phyloP scores from a whole-genome alignment of 208 protist genomes.

The Lotmaria passim region DNA sequence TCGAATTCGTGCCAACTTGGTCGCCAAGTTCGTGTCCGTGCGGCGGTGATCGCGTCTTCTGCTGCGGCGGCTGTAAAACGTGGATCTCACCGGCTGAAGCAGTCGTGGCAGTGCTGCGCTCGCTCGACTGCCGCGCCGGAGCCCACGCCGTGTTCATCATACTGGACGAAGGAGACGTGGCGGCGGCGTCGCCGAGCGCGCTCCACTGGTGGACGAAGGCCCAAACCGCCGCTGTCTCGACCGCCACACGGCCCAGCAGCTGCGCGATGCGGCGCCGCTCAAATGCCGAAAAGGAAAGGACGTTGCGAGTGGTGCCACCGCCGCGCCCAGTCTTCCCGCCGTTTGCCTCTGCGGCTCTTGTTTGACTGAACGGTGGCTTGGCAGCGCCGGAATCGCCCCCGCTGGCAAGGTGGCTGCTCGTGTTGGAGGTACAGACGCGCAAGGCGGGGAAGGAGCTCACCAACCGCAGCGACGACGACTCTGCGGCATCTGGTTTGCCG shows the following conservation, averaged over 20 bases:
- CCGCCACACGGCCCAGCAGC: slow-evolving; percentile 59
- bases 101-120: slow-evolving; percentile 11
- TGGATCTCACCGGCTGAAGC: not conserved
- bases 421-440: no score
- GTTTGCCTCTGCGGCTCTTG: no score
- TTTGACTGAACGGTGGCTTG: no score
- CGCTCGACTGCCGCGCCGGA: slow-evolving; percentile 15
- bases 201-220: slow-evolving; percentile 27
- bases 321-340: not conserved
- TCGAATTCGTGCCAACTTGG: not conserved
- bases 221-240: slow-evolving; percentile 48
- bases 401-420: no score
- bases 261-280: slow-evolving; percentile 57
- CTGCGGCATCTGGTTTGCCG: no score
- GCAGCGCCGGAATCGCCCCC: no score
- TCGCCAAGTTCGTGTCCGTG: not conserved
- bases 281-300: slow-evolving; percentile 50
- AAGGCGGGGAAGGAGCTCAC: no score
- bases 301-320: slow-evolving; percentile 6
- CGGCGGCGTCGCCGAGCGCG: not conserved
- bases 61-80: not conserved
- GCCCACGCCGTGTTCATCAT: not conserved
- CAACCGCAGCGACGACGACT: no score
- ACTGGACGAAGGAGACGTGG: not conserved
- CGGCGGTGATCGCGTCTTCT: not conserved